Evolutionary conservation across 768 basidiomycete species (phyloP).

Genomic region (Tremella mesenterica): DNA sequence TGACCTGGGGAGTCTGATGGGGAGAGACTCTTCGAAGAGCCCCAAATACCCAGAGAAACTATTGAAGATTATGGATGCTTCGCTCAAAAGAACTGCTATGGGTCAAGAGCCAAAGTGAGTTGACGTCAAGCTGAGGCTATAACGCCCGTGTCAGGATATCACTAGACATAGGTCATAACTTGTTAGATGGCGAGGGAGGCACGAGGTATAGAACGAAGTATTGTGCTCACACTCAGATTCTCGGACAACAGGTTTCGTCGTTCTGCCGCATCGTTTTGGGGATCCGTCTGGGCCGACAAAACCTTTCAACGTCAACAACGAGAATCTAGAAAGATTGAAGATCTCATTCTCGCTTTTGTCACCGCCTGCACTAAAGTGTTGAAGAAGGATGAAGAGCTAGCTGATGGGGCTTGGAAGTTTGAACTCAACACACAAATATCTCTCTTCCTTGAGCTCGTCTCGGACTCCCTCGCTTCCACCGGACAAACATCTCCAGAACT

Average conservation of each 20-base stretch:
- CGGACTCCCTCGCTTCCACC: slow-evolving; percentile 64
- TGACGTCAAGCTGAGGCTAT: too few relatives aligned
- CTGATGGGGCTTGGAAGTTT: slow-evolving; percentile 81
- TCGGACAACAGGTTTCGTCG: slow-evolving; percentile 81
- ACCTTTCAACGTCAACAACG: slow-evolving; percentile 82
- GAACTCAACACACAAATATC: slow-evolving; percentile 89
- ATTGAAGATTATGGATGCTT: slow-evolving; percentile 79
- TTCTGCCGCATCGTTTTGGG: slow-evolving; percentile 83
- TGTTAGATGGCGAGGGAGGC: not conserved
- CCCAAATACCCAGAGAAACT: slow-evolving; percentile 92
- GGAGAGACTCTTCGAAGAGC: slow-evolving; percentile 43
- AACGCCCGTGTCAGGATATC: too few relatives aligned
- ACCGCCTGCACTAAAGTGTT: slow-evolving; percentile 78
- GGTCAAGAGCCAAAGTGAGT: slow-evolving; percentile 81
- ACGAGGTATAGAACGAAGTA: not conserved
- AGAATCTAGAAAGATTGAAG: slow-evolving; percentile 94
- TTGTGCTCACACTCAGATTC: slow-evolving; percentile 53
- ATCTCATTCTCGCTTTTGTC: slow-evolving; percentile 91
- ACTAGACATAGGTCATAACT: too few relatives aligned
- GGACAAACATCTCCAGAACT: slow-evolving; percentile 79
- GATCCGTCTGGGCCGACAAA: slow-evolving; percentile 71
- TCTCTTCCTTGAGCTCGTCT: slow-evolving; percentile 73
- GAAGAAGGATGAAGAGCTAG: slow-evolving; percentile 77
- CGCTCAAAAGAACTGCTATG: slow-evolving; percentile 85
- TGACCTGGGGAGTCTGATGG: slow-evolving; percentile 22